Conservation (phyloP, 257 asterid genomes). For the Coffea eugenioides region DNA sequence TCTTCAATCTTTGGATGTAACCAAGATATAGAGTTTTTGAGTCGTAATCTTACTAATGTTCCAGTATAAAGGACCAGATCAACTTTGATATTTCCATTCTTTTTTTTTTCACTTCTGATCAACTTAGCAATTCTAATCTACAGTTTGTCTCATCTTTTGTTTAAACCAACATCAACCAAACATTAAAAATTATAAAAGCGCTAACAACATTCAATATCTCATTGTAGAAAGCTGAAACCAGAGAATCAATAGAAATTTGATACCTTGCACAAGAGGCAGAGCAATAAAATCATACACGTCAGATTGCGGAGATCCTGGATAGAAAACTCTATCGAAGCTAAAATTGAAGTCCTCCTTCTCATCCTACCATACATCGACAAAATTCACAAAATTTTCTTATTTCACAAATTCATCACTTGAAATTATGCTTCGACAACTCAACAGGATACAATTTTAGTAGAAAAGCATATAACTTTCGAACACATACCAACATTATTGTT, state of each 20-base stretch:
- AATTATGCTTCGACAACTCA: not conserved
- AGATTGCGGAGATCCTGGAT: conserved; percentile 72
- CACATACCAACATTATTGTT: not conserved
- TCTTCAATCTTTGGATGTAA: too few species aligned
- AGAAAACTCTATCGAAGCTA: conserved; percentile 70
- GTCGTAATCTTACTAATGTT: not conserved
- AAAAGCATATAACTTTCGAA: not conserved
- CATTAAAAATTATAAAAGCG: not conserved
- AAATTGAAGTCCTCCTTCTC: conserved; percentile 72
- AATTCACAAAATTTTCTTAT: conserved; percentile 1
- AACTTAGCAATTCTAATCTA: not conserved
- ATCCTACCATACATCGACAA: conserved; percentile 41
- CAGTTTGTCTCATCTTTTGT: too few species aligned
- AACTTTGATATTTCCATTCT: not conserved
- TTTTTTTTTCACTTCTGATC: not conserved
- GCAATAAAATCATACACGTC: conserved; percentile 65
- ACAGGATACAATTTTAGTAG: not conserved
- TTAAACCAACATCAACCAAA: not conserved
- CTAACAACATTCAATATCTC: not conserved
- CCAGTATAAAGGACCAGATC: not conserved
- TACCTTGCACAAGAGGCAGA: conserved; percentile 67
- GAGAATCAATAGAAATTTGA: not conserved
- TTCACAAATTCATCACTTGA: not conserved
- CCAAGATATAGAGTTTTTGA: not conserved
- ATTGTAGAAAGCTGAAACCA: not conserved